Evolutionary conservation across 164 flowering plant species (phyloP).

Genomic region (Chimonanthus praecox): DNA sequence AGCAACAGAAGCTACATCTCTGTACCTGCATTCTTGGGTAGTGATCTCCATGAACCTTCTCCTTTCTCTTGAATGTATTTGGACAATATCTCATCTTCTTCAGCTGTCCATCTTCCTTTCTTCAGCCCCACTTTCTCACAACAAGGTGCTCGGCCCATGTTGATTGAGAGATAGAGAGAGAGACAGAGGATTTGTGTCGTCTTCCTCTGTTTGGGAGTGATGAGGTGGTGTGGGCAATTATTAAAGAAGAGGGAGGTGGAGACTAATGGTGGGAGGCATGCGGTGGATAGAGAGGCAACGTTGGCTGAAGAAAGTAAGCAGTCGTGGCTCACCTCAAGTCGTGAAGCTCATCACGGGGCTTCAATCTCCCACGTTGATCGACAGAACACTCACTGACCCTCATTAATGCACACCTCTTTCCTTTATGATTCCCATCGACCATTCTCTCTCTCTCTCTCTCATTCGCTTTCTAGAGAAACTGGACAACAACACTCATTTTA

Average conservation of each 20-base stretch:
- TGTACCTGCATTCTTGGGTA: slow-evolving; percentile 83
- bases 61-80: slow-evolving; percentile 68
- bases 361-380: slow-evolving; percentile 18
- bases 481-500: too few relatives aligned
- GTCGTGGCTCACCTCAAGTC: slow-evolving; percentile 54
- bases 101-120: slow-evolving; percentile 83
- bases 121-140: slow-evolving; percentile 85
- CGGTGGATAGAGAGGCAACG: slow-evolving; percentile 42
- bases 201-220: background rate
- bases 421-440: too few relatives aligned
- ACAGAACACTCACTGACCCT: too few relatives aligned
- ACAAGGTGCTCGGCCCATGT: slow-evolving; percentile 87
- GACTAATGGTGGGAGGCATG: background rate
- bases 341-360: slow-evolving; percentile 32
- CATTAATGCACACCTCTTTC: too few relatives aligned
- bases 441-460: too few relatives aligned
- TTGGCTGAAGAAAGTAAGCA: background rate
- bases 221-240: background rate
- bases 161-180: background rate
- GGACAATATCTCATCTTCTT: slow-evolving; percentile 61
- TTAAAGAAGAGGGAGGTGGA: background rate
- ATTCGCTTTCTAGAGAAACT: too few relatives aligned
- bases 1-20: background rate
- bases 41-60: slow-evolving; percentile 82
- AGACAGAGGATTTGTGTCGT: background rate